Evolutionary conservation across 768 basidiomycete genomes (phyloP), one percentile per base, ranked within the genome.

Genomic region (Trametes meyenii): DNA sequence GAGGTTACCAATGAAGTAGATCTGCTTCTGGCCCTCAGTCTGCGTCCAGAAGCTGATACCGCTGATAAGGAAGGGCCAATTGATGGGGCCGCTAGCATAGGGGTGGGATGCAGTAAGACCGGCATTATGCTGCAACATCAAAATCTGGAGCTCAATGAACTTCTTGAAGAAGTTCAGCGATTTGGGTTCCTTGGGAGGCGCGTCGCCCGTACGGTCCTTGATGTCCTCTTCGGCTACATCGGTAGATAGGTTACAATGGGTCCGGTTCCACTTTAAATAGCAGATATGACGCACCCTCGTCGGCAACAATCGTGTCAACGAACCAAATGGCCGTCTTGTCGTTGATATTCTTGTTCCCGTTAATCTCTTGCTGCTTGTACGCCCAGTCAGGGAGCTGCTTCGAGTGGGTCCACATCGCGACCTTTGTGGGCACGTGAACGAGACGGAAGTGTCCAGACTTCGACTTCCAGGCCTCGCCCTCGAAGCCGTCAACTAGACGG

Each of bases 21-120:
- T 95, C 74, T 99, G 97, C 74, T 91, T 88, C 71, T 92, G 88
- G 12, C 81, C 79, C 6, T 89, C 88, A 58, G 82, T 87, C 68
- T 92, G 82, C 5, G 97, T 99, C 97, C 97, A 99, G 83, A 98
- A 98, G 71, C 94, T 96, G 78, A 99, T 98, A 50, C 97, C 97
- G 64, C 81, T 93, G 29, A 98, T 76, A 40, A 95, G 83, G 87
- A 98, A 98, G 6, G 97, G 97, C 97, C 97, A 99, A 72, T 96
- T 95, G 76, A 98, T 88, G 5, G 97, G 95, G n/a, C 82, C 82
- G 61, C 91, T 92, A 3, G 97, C 95, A 72, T 99, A 99, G 43
- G 97, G 97, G 72, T 99, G 97, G 4, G 90, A 92, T n/a, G 94
- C 92, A 24, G 94, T 96, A 65, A 99, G 80, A 21, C 95, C 97